Evolutionary conservation across 345 rosid genomes (phyloP).

Genomic region (Cardamine occulta): DNA sequence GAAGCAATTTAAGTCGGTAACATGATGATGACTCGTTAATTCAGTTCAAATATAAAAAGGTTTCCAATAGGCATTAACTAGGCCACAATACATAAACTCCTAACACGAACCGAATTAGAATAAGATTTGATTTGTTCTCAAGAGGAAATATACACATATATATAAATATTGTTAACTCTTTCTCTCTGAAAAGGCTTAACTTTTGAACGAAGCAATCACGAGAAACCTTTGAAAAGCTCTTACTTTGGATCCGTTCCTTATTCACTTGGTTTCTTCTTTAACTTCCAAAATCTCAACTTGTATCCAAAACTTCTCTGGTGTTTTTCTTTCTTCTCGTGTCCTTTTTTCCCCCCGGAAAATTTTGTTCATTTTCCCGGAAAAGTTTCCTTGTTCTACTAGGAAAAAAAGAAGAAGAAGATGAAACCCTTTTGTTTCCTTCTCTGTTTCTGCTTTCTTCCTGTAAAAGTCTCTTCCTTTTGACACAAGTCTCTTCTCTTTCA

Average conservation of each 20-base stretch:
- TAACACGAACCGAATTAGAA: conserved; percentile 17
- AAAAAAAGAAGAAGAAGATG: conserved; percentile 29
- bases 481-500: conserved; percentile 2
- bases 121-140: conserved; percentile 30
- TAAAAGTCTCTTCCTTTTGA: conserved; percentile 41
- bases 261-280: conserved; percentile 41
- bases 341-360: conserved; percentile 24
- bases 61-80: neutral
- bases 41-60: neutral
- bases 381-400: conserved; percentile 33
- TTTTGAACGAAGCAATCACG: conserved; percentile 84
- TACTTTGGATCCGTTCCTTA: conserved; percentile 63
- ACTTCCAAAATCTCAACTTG: conserved; percentile 46
- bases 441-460: conserved; percentile 37
- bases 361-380: conserved; percentile 36
- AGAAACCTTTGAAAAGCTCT: conserved; percentile 70
- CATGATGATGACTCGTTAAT: neutral
- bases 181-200: conserved; percentile 30
- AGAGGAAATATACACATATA: neutral
- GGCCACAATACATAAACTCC: neutral
- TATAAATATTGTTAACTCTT: conserved; percentile 20
- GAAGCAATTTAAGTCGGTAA: conserved; percentile 24
- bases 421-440: conserved; percentile 39
- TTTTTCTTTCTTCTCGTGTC: conserved; percentile 43
- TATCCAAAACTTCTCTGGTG: conserved; percentile 47